phyloP scores from a whole-genome alignment of 2,329 filamentous ascomycete genomes.

The Pseudogymnoascus sp. region DNA sequence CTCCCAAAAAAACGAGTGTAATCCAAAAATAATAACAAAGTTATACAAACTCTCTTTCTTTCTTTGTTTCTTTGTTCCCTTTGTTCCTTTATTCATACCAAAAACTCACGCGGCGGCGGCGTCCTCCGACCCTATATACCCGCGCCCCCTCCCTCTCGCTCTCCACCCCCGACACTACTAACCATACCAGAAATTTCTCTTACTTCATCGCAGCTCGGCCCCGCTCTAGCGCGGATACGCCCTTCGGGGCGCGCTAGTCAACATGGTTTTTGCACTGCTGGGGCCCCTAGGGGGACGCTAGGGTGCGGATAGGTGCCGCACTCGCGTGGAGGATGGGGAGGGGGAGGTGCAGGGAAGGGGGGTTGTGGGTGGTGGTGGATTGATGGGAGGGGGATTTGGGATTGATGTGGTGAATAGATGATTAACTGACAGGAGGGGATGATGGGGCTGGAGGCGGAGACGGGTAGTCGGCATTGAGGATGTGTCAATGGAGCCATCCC shows the following conservation, averaged over 20 bases:
- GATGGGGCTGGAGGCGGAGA: background rate
- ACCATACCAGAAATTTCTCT: background rate
- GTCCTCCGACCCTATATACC: constrained; percentile 2
- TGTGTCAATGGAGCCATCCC: background rate
- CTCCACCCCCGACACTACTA: background rate
- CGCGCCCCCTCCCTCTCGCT: background rate
- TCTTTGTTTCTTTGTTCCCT: background rate
- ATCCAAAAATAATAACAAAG: background rate
- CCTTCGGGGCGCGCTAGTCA: background rate
- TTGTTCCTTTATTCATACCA: no score
- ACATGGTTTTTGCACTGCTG: background rate
- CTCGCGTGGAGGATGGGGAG: background rate
- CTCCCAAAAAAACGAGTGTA: background rate
- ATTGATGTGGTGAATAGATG: no score
- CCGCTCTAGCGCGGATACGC: background rate
- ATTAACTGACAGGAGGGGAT: no score
- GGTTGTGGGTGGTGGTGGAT: background rate
- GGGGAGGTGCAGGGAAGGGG: background rate
- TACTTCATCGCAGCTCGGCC: background rate
- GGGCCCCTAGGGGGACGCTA: background rate
- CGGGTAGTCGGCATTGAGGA: background rate
- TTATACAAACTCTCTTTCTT: background rate
- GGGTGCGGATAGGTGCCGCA: background rate
- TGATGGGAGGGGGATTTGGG: background rate
- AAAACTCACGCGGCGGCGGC: background rate